Conservation (phyloP, 108 stramenopile species). For the Ochromonas danica region DNA sequence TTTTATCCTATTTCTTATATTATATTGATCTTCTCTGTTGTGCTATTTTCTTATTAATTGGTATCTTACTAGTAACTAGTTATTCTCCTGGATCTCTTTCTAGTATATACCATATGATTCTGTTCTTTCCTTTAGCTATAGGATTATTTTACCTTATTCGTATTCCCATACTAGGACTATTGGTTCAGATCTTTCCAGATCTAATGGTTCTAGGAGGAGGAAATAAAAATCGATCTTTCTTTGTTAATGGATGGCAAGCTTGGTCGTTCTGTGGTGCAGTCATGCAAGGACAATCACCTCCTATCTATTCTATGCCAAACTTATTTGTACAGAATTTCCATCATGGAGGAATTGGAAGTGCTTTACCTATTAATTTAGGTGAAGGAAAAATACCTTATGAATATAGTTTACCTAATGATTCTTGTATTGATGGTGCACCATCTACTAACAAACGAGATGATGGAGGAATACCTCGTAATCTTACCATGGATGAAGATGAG, state of each 20-base stretch:
- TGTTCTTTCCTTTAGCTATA: neutral
- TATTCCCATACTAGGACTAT: neutral
- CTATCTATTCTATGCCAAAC: neutral
- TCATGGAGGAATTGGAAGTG: neutral
- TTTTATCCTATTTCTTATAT: neutral
- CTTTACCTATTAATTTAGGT: neutral
- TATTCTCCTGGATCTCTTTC: neutral
- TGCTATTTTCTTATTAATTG: neutral
- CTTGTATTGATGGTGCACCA: no score
- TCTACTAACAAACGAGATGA: no score
- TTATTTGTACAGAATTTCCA: neutral
- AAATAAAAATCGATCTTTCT: constrained; percentile 4
- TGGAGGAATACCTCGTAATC: no score
- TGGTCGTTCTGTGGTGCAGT: constrained; percentile 22
- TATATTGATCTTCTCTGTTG: neutral
- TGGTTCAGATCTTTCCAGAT: neutral
- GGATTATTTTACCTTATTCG: neutral
- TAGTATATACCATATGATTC: neutral
- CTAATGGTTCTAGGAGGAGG: no score
- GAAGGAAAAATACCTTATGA: neutral
- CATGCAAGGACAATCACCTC: neutral
- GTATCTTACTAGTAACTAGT: neutral
- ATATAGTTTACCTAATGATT: no score
- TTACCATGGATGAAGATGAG: no score
- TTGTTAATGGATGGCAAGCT: constrained; percentile 18